Base-by-base conservation (phyloP, 2,329 filamentous ascomycete genomes). In the Fusarium sp. region DNA sequence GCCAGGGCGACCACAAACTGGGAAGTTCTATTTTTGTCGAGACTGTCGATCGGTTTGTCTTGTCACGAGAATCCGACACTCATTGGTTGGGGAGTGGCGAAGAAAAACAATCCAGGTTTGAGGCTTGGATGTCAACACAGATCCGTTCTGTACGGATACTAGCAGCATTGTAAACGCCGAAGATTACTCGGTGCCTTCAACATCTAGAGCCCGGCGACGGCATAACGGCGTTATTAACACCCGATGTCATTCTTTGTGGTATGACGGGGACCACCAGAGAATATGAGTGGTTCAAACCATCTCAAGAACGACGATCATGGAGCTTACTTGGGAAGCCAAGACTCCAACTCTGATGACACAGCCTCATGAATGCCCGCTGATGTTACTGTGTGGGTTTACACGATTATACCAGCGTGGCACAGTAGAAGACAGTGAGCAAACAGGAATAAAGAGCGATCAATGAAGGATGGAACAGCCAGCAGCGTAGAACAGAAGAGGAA, bases 11-110 rank as follows among this genome's bases (percentile, higher is more conserved):
- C 33, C 51, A 55, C 38, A 48, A 45, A 53, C 48, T 41, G 38
- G 54, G 45, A 39, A 54, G 42, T 61, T 75, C 73, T 75, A 75
- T 75, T 75, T 75, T 75, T 62, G 70, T 75, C 67, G 30, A 44
- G 28, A 50, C 42, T 60, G 63, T 53, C 55, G 57, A 73, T 61
- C 68, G 45, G 59, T 30, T 51, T 61, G 41, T 68, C 41, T 44
- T 63, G 65, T 48, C 28, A 41, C 36, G n/a, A 24, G 35, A 28
- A 24, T 33, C 28, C 26, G 36, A 41, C 30, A 31, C 18, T 42
- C 36, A 58, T 62, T 64, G 62, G 68, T 65, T 68, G 55, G 24
- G 44, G 26, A 44, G 71, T 73, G 71, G 71, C 71, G 54, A 73
- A 71, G 60, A 72, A 71, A 64, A 61, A 39, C 14, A 30, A 66